These are phyloP conservation scores for Sphenostylis stenocarpa DNA, from an alignment of 306 rosid genomes.

Conservation along the genomic window DNA sequence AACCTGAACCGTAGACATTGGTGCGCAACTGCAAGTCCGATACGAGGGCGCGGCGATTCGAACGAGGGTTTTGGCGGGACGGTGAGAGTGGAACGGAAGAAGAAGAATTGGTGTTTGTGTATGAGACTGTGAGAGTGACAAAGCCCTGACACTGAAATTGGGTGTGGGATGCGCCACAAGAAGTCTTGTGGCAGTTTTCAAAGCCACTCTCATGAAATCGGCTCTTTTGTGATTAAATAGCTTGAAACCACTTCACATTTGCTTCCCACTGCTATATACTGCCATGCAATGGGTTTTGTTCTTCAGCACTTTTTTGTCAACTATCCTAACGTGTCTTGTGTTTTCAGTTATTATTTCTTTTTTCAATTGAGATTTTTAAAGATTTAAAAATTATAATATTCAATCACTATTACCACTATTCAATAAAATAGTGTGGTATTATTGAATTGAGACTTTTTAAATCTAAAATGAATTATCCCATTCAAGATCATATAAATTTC, in stretches of 20 bases:
- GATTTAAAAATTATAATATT: no score
- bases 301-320: no score
- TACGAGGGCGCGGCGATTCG: slow-evolving; percentile 33
- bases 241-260: not conserved
- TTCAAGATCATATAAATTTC: no score
- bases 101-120: not conserved
- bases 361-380: no score
- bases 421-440: no score
- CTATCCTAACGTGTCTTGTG: no score
- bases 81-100: slow-evolving; percentile 8
- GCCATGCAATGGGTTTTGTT: no score
- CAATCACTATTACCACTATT: no score
- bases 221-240: no score
- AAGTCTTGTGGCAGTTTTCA: slow-evolving; percentile 28
- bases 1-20: slow-evolving; percentile 28
- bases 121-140: not conserved
- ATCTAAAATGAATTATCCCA: no score
- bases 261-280: not conserved
- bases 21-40: slow-evolving; percentile 7
- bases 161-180: slow-evolving; percentile 20
- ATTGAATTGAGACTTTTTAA: no score
- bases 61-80: slow-evolving; percentile 43
- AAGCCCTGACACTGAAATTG: not conserved
- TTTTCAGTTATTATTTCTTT: no score
- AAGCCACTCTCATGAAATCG: slow-evolving; percentile 36